Conservation (phyloP, 495 filamentous ascomycete genomes). For the Penicillium waksmanii region DNA sequence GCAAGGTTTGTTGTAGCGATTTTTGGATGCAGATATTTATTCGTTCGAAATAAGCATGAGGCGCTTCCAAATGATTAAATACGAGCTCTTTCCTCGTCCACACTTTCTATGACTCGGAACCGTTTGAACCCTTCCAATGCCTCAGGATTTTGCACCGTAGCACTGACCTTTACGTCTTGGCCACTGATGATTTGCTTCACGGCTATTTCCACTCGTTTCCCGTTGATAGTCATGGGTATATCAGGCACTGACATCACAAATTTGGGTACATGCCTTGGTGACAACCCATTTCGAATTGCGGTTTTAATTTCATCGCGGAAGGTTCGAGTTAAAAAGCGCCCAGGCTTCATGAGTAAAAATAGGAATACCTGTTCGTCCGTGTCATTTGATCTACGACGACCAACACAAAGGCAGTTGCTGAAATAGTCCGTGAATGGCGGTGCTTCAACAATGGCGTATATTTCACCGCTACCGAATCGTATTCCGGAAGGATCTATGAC, state of each 20-base stretch:
- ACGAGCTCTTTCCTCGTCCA: neutral
- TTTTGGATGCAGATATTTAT: no score
- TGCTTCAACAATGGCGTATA: neutral
- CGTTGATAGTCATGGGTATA: constrained; percentile 1
- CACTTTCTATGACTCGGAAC: neutral
- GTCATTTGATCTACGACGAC: neutral
- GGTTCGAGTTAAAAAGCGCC: neutral
- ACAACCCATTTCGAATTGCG: neutral
- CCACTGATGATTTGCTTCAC: neutral
- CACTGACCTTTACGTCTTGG: neutral
- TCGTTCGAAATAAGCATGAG: no score
- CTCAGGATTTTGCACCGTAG: neutral
- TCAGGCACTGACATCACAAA: neutral
- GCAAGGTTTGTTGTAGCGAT: no score
- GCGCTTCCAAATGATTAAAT: neutral
- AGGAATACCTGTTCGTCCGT: constrained; percentile 1
- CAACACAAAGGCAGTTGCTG: neutral
- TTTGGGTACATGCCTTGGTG: neutral
- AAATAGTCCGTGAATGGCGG: neutral
- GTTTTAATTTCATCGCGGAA: neutral
- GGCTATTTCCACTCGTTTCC: constrained; percentile 1
- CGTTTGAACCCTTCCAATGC: neutral
- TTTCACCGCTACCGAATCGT: neutral
- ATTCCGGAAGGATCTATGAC: neutral
- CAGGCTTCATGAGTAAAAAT: neutral